Conservation (phyloP, 2,329 filamentous ascomycete species). For the Blastomyces silverae region DNA sequence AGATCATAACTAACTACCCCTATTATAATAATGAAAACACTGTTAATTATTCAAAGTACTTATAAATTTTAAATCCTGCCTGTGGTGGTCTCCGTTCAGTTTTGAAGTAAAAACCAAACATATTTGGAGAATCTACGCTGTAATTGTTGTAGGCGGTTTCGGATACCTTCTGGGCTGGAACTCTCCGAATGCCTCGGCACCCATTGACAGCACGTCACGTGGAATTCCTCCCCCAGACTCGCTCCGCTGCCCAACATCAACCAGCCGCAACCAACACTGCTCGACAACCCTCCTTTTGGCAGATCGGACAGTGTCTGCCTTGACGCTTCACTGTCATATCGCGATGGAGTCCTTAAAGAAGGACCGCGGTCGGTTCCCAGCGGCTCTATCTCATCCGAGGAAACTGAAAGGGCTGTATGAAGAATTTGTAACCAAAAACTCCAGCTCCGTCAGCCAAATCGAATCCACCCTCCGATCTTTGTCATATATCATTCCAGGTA, state of each 20-base stretch:
- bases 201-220: background rate
- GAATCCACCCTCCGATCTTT: constrained; percentile 87
- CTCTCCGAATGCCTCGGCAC: constrained; percentile 5
- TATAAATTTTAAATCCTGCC: constrained; percentile 5
- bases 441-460: constrained; percentile 87
- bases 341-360: constrained; percentile 33
- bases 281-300: constrained; percentile 7
- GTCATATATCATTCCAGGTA: constrained; percentile 88
- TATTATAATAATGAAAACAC: background rate
- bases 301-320: background rate
- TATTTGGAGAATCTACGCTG: too few species aligned
- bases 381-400: constrained; percentile 32
- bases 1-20: background rate
- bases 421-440: constrained; percentile 91
- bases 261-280: background rate
- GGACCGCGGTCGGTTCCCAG: constrained; percentile 27
- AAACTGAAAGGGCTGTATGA: constrained; percentile 39
- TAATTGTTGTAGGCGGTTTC: background rate
- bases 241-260: background rate
- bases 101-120: too few species aligned
- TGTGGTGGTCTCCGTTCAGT: background rate
- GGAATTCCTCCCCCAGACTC: background rate
- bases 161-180: too few species aligned
- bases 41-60: background rate
- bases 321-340: constrained; percentile 6